Conservation (phyloP, 805 yeast genomes). For the Candida silvatica region DNA sequence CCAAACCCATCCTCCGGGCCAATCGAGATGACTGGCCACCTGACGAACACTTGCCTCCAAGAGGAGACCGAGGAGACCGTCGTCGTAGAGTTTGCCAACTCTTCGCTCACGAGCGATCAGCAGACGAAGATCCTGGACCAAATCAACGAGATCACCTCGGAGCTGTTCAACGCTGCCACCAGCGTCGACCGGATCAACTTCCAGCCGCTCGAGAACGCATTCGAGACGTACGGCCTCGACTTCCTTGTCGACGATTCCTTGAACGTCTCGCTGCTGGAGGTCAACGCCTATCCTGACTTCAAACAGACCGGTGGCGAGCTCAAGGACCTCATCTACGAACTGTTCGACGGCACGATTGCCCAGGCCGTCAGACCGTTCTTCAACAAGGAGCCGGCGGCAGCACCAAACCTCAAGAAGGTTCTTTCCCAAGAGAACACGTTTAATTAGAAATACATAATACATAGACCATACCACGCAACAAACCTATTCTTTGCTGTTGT, state of each 20-base stretch:
- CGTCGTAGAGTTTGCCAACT: slow-evolving; percentile 47
- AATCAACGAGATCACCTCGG: slow-evolving; percentile 55
- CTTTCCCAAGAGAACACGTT: no score
- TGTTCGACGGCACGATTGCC: slow-evolving; percentile 51
- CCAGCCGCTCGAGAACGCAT: slow-evolving; percentile 69
- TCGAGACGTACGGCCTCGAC: slow-evolving; percentile 86
- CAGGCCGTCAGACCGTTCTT: slow-evolving; percentile 13
- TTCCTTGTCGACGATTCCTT: slow-evolving; percentile 57
- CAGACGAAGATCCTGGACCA: slow-evolving; percentile 39
- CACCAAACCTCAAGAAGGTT: neutral
- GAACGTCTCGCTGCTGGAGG: slow-evolving; percentile 63
- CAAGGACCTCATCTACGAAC: slow-evolving; percentile 52
- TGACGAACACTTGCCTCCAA: slow-evolving; percentile 92
- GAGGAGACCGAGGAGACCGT: slow-evolving; percentile 23
- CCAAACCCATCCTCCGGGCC: slow-evolving; percentile 25
- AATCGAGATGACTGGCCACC: slow-evolving; percentile 58
- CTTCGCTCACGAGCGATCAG: slow-evolving; percentile 28
- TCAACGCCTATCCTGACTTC: slow-evolving; percentile 93
- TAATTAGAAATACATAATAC: slow-evolving; percentile 1
- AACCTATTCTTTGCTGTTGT: slow-evolving; percentile 12
- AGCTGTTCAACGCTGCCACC: slow-evolving; percentile 73
- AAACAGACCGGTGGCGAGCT: slow-evolving; percentile 86
- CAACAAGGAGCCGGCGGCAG: no score
- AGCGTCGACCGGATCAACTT: slow-evolving; percentile 79
- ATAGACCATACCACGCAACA: no score